Evolutionary conservation across 192 early-diverging fungal genomes (phyloP).

Genomic region (Backusella macrospora): DNA sequence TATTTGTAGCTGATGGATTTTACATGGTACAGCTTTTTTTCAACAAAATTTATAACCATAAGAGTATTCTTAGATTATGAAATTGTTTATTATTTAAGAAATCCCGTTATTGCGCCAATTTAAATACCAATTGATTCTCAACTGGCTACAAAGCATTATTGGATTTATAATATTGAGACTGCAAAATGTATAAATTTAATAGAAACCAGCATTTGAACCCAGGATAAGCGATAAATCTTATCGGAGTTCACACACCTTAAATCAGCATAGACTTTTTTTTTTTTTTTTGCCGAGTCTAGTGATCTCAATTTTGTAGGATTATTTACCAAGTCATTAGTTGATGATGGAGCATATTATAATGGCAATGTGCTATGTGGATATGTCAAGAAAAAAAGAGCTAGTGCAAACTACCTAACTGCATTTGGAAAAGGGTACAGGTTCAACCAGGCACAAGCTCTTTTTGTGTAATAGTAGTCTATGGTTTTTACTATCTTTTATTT

Average conservation of each 20-base stretch:
- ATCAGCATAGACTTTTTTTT: constrained; percentile 4
- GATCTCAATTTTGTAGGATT: no score
- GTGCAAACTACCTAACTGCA: neutral
- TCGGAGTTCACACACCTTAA: neutral
- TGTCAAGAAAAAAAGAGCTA: neutral
- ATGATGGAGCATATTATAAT: neutral
- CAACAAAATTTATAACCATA: neutral
- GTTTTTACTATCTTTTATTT: neutral
- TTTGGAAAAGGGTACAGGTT: constrained; percentile 3
- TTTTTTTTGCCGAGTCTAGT: neutral
- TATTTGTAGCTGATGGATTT: neutral
- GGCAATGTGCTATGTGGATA: neutral
- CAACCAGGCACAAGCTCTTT: neutral
- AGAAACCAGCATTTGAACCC: constrained; percentile 3
- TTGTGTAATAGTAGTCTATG: constrained; percentile 10
- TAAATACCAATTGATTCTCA: constrained; percentile 4
- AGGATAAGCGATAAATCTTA: neutral
- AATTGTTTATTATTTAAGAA: neutral
- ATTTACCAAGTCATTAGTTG: no score
- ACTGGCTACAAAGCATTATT: constrained; percentile 4
- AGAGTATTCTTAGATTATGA: neutral
- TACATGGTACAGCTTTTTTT: neutral
- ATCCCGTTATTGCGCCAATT: neutral
- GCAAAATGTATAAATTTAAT: neutral
- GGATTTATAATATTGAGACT: neutral